A percentile compares a stretch with the other conserved stretches of the same genome.
Conservation (phyloP, 2,329 filamentous ascomycete genomes). For the Fusarium buharicum region DNA sequence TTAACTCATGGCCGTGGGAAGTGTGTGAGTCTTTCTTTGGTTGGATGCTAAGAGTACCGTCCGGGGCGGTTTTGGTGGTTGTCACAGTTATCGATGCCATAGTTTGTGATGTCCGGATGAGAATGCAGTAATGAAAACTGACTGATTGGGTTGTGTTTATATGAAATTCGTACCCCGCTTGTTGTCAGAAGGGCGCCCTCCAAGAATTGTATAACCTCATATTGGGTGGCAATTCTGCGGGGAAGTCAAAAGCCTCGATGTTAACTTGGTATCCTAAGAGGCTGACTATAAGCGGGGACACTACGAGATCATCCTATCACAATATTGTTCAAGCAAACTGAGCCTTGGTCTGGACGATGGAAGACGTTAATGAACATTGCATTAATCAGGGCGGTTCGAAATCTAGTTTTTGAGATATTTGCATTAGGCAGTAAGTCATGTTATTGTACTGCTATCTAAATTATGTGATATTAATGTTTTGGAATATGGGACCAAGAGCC, state of each 20-base stretch:
- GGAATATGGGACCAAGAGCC: not conserved
- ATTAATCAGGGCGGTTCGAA: too few relatives aligned
- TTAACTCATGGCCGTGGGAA: conserved; percentile 39
- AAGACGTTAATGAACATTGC: too few relatives aligned
- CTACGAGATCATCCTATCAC: too few relatives aligned
- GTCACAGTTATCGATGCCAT: conserved; percentile 24
- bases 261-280: too few relatives aligned
- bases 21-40: conserved; percentile 24
- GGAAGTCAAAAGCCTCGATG: too few relatives aligned
- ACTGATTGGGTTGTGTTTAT: not conserved
- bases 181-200: conserved; percentile 26
- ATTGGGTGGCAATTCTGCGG: not conserved
- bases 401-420: too few relatives aligned
- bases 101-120: not conserved
- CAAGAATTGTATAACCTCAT: conserved; percentile 7
- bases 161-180: not conserved
- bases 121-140: not conserved
- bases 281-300: too few relatives aligned
- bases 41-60: conserved; percentile 19
- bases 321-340: too few relatives aligned
- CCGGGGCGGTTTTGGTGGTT: not conserved
- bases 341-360: too few relatives aligned
- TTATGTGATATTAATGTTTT: not conserved
- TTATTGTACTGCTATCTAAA: too few relatives aligned
- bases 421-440: too few relatives aligned